Evolutionary conservation across 176 grass and related monocot genomes (phyloP), one percentile per base, ranked within the genome.

Genomic region (Aegilops longissima): DNA sequence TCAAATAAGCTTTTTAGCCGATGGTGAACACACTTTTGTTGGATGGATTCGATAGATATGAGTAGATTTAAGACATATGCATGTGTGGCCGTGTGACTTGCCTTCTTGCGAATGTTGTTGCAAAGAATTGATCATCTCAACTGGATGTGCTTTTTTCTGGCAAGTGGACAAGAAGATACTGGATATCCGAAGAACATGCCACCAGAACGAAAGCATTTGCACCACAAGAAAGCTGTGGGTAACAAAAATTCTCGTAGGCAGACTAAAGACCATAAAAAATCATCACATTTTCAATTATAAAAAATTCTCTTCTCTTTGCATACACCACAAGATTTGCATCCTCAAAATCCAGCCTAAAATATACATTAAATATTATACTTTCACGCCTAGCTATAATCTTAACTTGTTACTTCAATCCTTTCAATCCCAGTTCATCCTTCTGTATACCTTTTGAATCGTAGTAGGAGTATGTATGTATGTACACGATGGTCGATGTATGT

Each of bases 221-320:
- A 69, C 68, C 85, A 87, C 85, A 80, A 66, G 73, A 82, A 80
- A 90, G 74, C 40, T 17, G 14, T 76, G 47, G 73, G 29, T 5
- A 29, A 54, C 8, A 64, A 54, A 76, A 38, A 2, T 66, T 66
- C 4, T 65, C 1, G 25, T 16, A 52, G 9, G n/a, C 27, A 31
- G 10, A 5, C 1, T 18, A 1, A 59, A 47, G 39, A 27, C 12
- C 64, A 30, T 36, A 24, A 77, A 59, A 82, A 59, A n/a, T 21
- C 0, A 63, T 73, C 31, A 20, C 7, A 33, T 83, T 83, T 83
- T 5, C 5, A 35, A 64, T 3, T 56, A 1, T 1, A 8, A 58
- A 72, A 31, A 23, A 45, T 8, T 75, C 2, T 69, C 1, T 25
- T 78, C 14, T 68, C 33, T 66, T 67, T 38, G 47, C 74, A 35